Conservation (phyloP, 2,329 filamentous ascomycete species). For the Thyridium curvatum region DNA sequence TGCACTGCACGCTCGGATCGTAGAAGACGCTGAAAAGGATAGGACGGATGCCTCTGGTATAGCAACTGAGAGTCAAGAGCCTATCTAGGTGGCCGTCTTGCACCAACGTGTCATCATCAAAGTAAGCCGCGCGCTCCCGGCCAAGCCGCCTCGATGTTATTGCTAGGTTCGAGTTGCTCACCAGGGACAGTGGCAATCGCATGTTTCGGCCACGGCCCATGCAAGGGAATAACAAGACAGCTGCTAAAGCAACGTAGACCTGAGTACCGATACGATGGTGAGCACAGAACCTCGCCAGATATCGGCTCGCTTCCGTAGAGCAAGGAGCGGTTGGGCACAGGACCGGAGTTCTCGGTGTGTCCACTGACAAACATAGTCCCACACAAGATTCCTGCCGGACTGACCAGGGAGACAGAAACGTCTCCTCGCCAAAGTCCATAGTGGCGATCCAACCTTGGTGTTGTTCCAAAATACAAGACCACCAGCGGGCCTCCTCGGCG, state of each 20-base stretch:
- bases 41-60: slow-evolving; percentile 13
- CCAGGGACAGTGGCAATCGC: no score
- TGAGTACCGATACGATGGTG: slow-evolving; percentile 13
- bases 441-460: slow-evolving; percentile 10
- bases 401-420: slow-evolving; percentile 12
- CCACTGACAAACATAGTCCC: slow-evolving; percentile 1
- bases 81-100: slow-evolving; percentile 7
- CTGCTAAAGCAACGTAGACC: slow-evolving; percentile 14
- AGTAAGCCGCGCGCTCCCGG: no score
- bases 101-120: no score
- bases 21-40: slow-evolving; percentile 20
- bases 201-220: slow-evolving; percentile 4
- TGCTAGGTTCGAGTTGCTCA: no score
- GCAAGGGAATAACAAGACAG: slow-evolving; percentile 14
- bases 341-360: not conserved
- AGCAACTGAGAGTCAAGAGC: slow-evolving; percentile 18
- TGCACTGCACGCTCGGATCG: slow-evolving; percentile 18
- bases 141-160: no score
- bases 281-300: slow-evolving; percentile 13
- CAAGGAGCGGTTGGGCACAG: slow-evolving; percentile 4
- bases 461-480: slow-evolving; percentile 5
- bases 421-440: slow-evolving; percentile 4
- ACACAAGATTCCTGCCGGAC: slow-evolving; percentile 4
- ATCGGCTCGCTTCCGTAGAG: slow-evolving; percentile 10
- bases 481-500: slow-evolving; percentile 6